Evolutionary conservation across 257 asterid genomes (phyloP), one percentile per base, ranked within the genome.

Genomic region (Nicotiana tomentosiformis): DNA sequence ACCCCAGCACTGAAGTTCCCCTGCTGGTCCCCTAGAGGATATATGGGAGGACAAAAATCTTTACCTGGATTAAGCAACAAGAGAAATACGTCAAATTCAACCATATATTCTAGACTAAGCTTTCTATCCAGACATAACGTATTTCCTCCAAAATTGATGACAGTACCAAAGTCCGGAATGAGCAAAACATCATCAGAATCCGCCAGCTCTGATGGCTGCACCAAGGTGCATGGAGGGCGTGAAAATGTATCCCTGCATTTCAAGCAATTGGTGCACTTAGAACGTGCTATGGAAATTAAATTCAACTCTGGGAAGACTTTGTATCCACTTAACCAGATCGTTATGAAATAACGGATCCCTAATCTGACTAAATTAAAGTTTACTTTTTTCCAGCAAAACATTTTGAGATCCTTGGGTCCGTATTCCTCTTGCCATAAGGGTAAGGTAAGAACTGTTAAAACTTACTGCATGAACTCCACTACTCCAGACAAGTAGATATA

Each of bases 171-270:
- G 55, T 91, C 95, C 23, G 98, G 99, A 83, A 93, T 86, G 77
- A 80, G 84, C 77, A 87, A 30, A 80, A 39, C 70, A 85, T 91
- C 90, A 46, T 65, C 90, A 32, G 92, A 78, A 74, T 92, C 83
- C 84, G 91, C 85, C 77, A 82, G 90, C 97, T 93, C 91, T 53
- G 95, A 88, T 32, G 99, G 99, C 79, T 94, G 99, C 82, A 93
- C 87, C 86, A 96, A 88, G 86, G 99, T 89, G 90, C 98, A 93
- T n/a, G 97, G 95, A 83, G 98, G 97, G 72, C 88, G 96, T 66
- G 97, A 90, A 91, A 92, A 96, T 26, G 98, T 94, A 88, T 96
- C 99, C 90, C 99, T 96, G 97, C 86, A 89, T 87, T 85, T 85
- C 30, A 84, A 53, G 60, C 82, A 82, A 15, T 23, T 15, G 64